These are phyloP conservation scores for Gossypium davidsonii DNA, from an alignment of 441 rosid species.

Conservation along the genomic window DNA sequence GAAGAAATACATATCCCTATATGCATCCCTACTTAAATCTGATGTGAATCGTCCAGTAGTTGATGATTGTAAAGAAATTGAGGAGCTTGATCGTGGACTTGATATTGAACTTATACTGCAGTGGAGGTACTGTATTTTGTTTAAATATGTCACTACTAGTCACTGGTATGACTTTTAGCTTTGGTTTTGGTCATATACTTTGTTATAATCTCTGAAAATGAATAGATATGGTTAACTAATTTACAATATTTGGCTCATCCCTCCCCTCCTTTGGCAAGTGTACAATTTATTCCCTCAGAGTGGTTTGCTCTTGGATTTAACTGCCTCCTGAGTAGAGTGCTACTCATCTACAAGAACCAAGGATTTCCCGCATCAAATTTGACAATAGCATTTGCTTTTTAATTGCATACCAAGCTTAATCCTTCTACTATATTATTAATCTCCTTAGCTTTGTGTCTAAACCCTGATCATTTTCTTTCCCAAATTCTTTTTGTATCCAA, in stretches of 20 bases:
- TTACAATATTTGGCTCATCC: conserved; percentile 1
- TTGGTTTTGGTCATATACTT: neutral
- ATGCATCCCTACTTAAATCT: conserved; percentile 86
- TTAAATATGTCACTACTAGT: neutral
- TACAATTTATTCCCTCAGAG: neutral
- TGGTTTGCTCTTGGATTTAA: conserved; percentile 6
- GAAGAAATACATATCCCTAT: conserved; percentile 80
- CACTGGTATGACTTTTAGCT: neutral
- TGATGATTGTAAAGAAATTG: conserved; percentile 76
- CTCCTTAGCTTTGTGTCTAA: neutral
- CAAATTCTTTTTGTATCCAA: neutral
- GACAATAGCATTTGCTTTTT: neutral
- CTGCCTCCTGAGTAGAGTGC: neutral
- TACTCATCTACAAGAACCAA: neutral
- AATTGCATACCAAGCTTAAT: neutral
- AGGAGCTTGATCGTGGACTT: conserved; percentile 83
- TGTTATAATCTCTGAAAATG: neutral
- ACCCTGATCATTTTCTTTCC: neutral
- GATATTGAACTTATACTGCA: conserved; percentile 90
- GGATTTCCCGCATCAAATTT: neutral
- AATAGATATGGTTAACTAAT: neutral
- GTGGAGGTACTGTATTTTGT: conserved; percentile 70
- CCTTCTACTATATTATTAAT: neutral
- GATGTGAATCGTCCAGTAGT: conserved; percentile 54
- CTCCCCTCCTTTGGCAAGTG: neutral